phyloP scores from a whole-genome alignment of 2,329 filamentous ascomycete species.

The Botrytis porri region DNA sequence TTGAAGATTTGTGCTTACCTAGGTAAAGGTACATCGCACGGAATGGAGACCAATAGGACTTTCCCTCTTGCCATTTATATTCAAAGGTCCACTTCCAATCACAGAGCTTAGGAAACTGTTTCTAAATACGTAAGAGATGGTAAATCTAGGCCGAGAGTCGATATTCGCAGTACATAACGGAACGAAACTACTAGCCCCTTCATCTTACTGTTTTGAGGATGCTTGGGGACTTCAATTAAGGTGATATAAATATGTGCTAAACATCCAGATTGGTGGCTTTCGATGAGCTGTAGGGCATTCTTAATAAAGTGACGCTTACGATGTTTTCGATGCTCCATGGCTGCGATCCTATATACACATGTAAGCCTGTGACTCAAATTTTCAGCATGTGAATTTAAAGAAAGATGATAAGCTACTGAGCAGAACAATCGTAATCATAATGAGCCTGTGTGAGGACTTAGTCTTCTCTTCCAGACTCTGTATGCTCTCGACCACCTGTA shows the following conservation, averaged over 20 bases:
- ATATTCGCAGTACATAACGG: not conserved
- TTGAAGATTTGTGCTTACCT: not conserved
- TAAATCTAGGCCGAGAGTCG: not conserved
- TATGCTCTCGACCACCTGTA: not conserved
- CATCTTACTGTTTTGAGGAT: not conserved
- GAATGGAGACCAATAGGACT: not conserved
- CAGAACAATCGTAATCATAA: not conserved
- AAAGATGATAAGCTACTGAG: not conserved
- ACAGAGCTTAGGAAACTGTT: not conserved
- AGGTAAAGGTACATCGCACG: not conserved
- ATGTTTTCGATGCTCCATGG: not conserved
- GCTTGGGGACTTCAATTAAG: not conserved
- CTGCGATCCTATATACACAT: not conserved
- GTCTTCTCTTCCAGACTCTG: not conserved
- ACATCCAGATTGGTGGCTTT: not conserved
- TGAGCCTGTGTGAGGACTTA: no score
- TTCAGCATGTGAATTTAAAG: not conserved
- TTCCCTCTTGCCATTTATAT: not conserved
- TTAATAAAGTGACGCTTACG: not conserved
- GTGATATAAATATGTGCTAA: not conserved
- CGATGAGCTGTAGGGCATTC: not conserved
- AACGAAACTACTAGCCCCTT: not conserved
- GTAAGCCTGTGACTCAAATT: not conserved
- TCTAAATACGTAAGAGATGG: not conserved
- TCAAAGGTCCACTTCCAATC: not conserved